Evolutionary conservation across 805 yeast species (phyloP).

Genomic region (Candida pseudofarinosa): DNA sequence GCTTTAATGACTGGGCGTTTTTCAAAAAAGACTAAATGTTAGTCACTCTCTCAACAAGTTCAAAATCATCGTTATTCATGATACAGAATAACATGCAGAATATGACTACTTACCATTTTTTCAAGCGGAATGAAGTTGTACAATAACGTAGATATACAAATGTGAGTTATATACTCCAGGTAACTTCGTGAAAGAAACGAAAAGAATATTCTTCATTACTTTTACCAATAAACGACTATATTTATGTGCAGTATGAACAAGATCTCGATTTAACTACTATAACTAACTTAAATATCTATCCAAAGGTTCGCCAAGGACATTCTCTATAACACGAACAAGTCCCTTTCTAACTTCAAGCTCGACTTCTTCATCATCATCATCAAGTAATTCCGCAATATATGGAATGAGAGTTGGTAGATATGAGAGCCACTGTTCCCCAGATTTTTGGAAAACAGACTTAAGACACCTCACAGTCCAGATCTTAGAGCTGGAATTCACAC

Average conservation of each 20-base stretch:
- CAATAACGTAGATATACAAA: background rate
- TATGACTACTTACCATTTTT: slow-evolving; percentile 4
- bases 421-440: slow-evolving; percentile 92
- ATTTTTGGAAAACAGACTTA: slow-evolving; percentile 78
- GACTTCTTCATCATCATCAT: slow-evolving; percentile 90
- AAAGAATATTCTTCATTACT: slow-evolving; percentile 1
- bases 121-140: background rate
- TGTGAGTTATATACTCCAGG: background rate
- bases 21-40: slow-evolving; percentile 53
- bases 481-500: slow-evolving; percentile 64
- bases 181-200: background rate
- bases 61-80: background rate
- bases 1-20: slow-evolving; percentile 82
- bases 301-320: slow-evolving; percentile 89
- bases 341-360: slow-evolving; percentile 89
- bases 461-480: slow-evolving; percentile 79
- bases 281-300: slow-evolving; percentile 65
- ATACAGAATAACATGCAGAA: background rate
- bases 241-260: background rate
- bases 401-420: slow-evolving; percentile 94
- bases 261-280: background rate
- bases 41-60: slow-evolving; percentile 8
- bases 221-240: background rate
- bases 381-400: slow-evolving; percentile 88
- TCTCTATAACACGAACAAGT: slow-evolving; percentile 85